These are phyloP conservation scores for Articulospora tetracladia DNA, from an alignment of 495 filamentous ascomycete species.

Conservation along the genomic window DNA sequence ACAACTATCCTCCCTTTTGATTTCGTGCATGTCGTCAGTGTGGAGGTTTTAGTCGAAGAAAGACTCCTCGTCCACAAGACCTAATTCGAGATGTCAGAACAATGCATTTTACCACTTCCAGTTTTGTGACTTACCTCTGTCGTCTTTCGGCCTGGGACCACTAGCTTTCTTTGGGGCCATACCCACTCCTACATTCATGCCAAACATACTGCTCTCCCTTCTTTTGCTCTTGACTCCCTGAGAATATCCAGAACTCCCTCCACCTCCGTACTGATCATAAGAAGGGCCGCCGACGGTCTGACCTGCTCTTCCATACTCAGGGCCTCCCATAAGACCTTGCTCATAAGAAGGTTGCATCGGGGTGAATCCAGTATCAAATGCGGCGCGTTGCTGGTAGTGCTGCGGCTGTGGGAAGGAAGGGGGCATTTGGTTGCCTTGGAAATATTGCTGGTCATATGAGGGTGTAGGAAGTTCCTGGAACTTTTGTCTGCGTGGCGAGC, in stretches of 20 bases:
- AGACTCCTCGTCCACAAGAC: conserved; percentile 24
- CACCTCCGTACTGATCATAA: conserved; percentile 24
- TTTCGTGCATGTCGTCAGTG: neutral
- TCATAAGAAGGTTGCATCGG: conserved; percentile 61
- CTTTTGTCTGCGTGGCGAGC: conserved; percentile 64
- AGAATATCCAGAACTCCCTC: conserved; percentile 17
- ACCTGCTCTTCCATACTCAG: conserved; percentile 31
- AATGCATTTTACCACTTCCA: neutral
- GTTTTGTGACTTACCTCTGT: conserved; percentile 18
- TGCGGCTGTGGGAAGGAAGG: conserved; percentile 16
- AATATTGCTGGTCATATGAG: conserved; percentile 58
- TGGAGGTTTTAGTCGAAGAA: conserved; percentile 23
- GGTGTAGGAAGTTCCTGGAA: conserved; percentile 68
- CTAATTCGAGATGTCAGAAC: conserved; percentile 7
- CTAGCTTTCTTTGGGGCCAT: conserved; percentile 16
- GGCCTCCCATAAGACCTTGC: conserved; percentile 23
- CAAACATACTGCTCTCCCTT: conserved; percentile 56
- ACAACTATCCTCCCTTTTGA: neutral
- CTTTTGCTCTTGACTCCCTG: conserved; percentile 46
- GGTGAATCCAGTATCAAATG: conserved; percentile 58
- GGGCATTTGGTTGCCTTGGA: conserved; percentile 29
- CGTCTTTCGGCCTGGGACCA: conserved; percentile 16
- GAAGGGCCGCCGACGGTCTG: conserved; percentile 37
- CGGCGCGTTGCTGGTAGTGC: conserved; percentile 23
- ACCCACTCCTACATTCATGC: conserved; percentile 34